phyloP scores from a whole-genome alignment of 2,329 filamentous ascomycete species.

The Colletotrichum paranaense region DNA sequence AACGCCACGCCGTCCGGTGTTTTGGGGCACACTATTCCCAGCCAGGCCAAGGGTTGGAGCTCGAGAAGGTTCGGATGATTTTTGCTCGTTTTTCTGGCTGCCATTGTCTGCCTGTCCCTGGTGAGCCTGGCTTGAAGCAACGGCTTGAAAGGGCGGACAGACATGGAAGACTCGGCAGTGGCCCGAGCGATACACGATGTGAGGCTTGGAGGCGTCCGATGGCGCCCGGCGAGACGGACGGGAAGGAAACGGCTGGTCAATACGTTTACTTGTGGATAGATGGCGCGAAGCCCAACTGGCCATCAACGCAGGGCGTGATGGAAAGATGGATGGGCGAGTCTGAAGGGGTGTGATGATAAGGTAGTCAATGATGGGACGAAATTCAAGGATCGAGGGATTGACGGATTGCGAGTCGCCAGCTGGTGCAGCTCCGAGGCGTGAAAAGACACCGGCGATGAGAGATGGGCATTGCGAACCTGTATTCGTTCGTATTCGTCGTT shows the following conservation, averaged over 20 bases:
- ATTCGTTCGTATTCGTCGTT: too few species aligned
- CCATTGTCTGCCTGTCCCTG: background rate
- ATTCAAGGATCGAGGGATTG: background rate
- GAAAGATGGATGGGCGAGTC: too few species aligned
- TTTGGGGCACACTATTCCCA: slow-evolving; percentile 1
- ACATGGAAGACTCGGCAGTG: background rate
- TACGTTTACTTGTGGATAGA: background rate
- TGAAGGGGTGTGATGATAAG: background rate
- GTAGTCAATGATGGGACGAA: background rate
- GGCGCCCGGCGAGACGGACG: background rate
- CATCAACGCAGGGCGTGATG: background rate
- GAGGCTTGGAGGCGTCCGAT: background rate
- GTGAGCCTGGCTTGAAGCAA: background rate
- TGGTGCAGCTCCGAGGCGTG: background rate
- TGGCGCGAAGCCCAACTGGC: background rate
- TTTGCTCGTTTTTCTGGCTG: background rate
- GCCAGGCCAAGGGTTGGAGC: background rate
- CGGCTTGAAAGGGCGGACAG: background rate
- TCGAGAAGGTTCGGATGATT: background rate
- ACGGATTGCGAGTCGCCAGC: background rate
- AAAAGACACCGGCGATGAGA: background rate
- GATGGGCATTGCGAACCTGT: background rate
- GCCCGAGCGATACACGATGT: background rate
- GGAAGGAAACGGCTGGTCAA: background rate
- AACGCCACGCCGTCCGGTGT: slow-evolving; percentile 20